Conservation (phyloP, 108 stramenopile genomes). For the Pseudonitzschia pungens region DNA sequence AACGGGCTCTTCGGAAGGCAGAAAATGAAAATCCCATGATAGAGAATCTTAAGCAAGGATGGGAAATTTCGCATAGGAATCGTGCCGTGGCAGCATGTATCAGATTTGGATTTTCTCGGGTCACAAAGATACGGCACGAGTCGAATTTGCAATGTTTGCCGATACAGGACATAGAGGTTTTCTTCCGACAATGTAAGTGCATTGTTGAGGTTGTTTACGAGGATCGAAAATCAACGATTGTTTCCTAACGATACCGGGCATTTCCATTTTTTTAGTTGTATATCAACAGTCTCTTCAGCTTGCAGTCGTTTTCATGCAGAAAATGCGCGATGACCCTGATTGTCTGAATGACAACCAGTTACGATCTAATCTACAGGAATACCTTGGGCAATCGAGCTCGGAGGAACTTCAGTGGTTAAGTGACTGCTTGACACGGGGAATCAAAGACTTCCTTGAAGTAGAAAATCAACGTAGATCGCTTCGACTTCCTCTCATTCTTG, state of each 20-base stretch:
- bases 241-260: background rate
- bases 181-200: constrained; percentile 56
- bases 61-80: constrained; percentile 78
- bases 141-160: constrained; percentile 76
- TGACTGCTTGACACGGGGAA: constrained; percentile 51
- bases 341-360: constrained; percentile 22
- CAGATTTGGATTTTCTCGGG: constrained; percentile 79
- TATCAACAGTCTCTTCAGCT: constrained; percentile 78
- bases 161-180: constrained; percentile 81
- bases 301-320: constrained; percentile 53
- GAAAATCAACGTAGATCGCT: constrained; percentile 53
- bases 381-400: constrained; percentile 38
- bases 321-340: constrained; percentile 13
- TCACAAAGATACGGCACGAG: constrained; percentile 76
- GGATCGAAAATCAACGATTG: background rate
- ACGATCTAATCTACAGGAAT: constrained; percentile 41
- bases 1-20: constrained; percentile 52
- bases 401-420: constrained; percentile 68
- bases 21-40: constrained; percentile 76
- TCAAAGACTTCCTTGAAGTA: constrained; percentile 55
- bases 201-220: background rate
- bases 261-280: constrained; percentile 23
- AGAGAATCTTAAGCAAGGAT: constrained; percentile 81
- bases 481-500: constrained; percentile 62
- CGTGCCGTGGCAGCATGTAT: constrained; percentile 62